Percentiles rank a stretch among this genome's conserved stretches.
Evolutionary conservation across 345 rosid species (phyloP).

Genomic region (Combretum micranthum): DNA sequence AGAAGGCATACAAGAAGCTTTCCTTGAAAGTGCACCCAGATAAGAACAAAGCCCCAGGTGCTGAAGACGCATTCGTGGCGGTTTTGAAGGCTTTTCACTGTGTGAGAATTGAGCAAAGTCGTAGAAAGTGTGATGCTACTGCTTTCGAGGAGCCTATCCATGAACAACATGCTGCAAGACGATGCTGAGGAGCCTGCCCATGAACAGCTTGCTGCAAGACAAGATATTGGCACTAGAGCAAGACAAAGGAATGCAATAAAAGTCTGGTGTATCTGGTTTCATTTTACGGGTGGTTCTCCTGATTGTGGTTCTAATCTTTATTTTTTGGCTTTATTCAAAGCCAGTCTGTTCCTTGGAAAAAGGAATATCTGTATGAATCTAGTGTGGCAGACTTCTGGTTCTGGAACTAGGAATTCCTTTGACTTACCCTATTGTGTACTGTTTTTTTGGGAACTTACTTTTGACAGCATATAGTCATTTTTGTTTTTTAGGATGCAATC

Average conservation of each 20-base stretch:
- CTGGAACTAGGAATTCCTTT: no score
- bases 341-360: constrained; percentile 61
- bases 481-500: no score
- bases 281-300: constrained; percentile 64
- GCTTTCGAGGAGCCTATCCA: constrained; percentile 74
- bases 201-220: constrained; percentile 52
- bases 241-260: constrained; percentile 38
- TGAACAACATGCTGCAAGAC: constrained; percentile 38
- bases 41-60: constrained; percentile 88
- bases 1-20: constrained; percentile 78
- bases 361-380: constrained; percentile 67
- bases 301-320: constrained; percentile 57
- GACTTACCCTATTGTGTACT: no score
- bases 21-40: constrained; percentile 89
- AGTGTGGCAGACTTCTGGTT: no score
- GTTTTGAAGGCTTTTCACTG: constrained; percentile 93
- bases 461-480: no score
- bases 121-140: constrained; percentile 60
- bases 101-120: constrained; percentile 58
- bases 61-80: constrained; percentile 84
- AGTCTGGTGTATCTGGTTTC: constrained; percentile 43
- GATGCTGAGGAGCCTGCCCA: no score
- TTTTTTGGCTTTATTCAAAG: constrained; percentile 66
- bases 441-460: no score
- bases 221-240: constrained; percentile 58